Percentiles rank a stretch among this genome's conserved stretches.
phyloP scores from a whole-genome alignment of 2,329 filamentous ascomycete species.

The Xylariales sp. region DNA sequence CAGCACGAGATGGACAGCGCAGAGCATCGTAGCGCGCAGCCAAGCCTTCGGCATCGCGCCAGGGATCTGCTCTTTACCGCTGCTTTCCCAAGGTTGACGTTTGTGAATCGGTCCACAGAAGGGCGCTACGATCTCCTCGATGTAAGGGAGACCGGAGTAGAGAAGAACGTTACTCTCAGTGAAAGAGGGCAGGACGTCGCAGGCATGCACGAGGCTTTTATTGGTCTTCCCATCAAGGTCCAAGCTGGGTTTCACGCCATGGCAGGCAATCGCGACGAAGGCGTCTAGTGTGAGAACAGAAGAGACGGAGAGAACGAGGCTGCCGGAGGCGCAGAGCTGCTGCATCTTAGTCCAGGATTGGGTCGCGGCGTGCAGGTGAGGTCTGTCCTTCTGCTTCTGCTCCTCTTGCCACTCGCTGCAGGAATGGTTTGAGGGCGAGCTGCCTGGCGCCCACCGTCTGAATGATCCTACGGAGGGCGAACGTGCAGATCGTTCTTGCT shows the following conservation, averaged over 20 bases:
- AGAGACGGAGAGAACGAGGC: too few relatives aligned
- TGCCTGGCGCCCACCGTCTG: too few relatives aligned
- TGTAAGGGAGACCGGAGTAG: background rate
- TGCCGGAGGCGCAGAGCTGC: too few relatives aligned
- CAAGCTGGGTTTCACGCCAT: background rate
- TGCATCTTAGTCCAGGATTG: too few relatives aligned
- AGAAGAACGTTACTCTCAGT: background rate
- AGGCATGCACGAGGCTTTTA: background rate
- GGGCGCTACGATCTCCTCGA: background rate
- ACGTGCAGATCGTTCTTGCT: too few relatives aligned
- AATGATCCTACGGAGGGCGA: too few relatives aligned
- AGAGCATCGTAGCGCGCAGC: background rate
- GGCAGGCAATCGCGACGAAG: background rate
- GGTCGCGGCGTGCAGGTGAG: too few relatives aligned
- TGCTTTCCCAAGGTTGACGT: background rate
- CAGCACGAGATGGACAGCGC: background rate
- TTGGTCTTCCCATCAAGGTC: background rate
- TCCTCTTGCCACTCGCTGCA: too few relatives aligned
- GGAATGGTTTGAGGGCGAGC: too few relatives aligned
- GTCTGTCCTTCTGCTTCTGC: too few relatives aligned
- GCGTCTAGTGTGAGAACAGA: too few relatives aligned
- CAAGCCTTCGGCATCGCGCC: background rate
- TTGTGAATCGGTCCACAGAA: background rate
- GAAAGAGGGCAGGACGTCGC: too few relatives aligned
- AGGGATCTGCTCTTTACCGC: background rate